phyloP scores from a whole-genome alignment of 768 basidiomycete species.

The Lactifluus piperatus region DNA sequence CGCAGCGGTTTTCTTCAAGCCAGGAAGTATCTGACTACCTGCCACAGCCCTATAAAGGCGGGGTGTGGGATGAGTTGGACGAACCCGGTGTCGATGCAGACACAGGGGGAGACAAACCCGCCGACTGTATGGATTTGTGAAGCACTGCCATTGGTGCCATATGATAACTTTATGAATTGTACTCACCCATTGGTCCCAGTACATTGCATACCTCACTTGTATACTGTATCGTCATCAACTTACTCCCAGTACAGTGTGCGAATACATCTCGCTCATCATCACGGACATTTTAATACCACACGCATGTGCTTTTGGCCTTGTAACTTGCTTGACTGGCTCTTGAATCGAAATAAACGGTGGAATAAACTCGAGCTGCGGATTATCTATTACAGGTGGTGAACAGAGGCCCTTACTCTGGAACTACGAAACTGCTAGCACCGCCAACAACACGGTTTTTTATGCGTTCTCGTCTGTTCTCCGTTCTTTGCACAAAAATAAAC shows the following conservation, averaged over 20 bases:
- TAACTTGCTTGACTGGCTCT: not conserved
- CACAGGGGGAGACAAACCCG: not conserved
- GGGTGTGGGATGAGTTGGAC: conserved; percentile 5
- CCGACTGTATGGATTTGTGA: not conserved
- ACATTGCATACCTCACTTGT: conserved; percentile 18
- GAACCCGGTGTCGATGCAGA: conserved; percentile 9
- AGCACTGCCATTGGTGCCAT: not conserved
- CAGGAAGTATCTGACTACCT: conserved; percentile 20
- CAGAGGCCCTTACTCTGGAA: no score
- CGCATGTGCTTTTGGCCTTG: not conserved
- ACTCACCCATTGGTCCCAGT: not conserved
- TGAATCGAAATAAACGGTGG: not conserved
- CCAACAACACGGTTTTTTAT: not conserved
- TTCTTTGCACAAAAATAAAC: no score
- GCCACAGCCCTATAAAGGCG: conserved; percentile 15
- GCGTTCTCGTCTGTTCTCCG: not conserved
- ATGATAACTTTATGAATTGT: conserved; percentile 2
- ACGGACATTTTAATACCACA: not conserved
- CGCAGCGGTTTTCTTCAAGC: conserved; percentile 9
- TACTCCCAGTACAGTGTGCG: not conserved
- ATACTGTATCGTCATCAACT: conserved; percentile 15
- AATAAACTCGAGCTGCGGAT: not conserved
- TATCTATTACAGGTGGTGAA: no score
- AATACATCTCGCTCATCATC: not conserved
- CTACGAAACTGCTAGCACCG: not conserved